Base-by-base conservation (phyloP, 805 yeast genomes). In the Pichia paraexigua region DNA sequence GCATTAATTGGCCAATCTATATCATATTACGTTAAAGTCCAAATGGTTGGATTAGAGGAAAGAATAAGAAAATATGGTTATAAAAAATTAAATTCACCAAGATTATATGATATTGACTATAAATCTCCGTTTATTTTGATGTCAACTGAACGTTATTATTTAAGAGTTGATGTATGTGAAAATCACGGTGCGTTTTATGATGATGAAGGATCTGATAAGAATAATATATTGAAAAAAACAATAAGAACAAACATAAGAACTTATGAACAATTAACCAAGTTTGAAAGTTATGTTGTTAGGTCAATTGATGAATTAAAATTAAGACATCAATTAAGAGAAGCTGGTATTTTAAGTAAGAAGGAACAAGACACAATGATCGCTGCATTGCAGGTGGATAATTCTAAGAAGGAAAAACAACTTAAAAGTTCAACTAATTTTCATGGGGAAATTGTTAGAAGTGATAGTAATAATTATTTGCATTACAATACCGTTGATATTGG, bases 11-110 rank as follows among this genome's bases (percentile, higher is more conserved):
- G 63, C 18, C 56, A 58, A 25, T 76, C 80, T 43, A 63, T 80
- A 13, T 66, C 74, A 21, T 80, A 81, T 58, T 67, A 77, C 1
- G 69, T 81, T 30, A 79, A 76, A 51, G 79, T 81, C 15, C 72
- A 74, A 50, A 67, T 79, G 48, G 74, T 80, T 25, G 84, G 81
- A 47, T 67, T 69, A 50, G 62, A 64, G 1, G 63, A 65, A 11
- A 21, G 18, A 8, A 39, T 24, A 17, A 63, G 65, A 7, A 49
- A 37, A 27, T 28, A 44, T 21, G 17, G 28, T 21, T 41, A 17
- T 56, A 60, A 48, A 58, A 56, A 46, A 47, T 53, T 48, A 53
- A 46, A 32, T n/a, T 35, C 20, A 35, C 4, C 6, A 17, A 17
- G 11, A 35, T 10, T 11, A 17, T 17, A 17, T n/a, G 20, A 17